These are phyloP conservation scores for Discostella stelligeroides DNA, from an alignment of 108 stramenopile genomes.

Conservation along the genomic window DNA sequence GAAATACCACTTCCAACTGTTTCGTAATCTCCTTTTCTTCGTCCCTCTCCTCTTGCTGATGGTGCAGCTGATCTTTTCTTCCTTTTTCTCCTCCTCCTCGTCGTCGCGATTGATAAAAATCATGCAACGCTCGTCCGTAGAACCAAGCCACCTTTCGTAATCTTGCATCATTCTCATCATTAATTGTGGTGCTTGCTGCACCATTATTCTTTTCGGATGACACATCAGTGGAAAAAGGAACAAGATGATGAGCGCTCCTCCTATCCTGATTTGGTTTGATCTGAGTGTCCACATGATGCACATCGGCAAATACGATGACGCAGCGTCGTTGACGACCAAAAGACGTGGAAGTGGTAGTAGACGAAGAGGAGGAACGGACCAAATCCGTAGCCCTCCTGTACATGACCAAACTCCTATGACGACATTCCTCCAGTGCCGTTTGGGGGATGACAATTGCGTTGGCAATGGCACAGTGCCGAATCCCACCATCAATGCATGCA, in stretches of 20 bases:
- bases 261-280: no score
- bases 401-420: conserved; percentile 65
- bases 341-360: conserved; percentile 17
- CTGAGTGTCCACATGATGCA: conserved; percentile 77
- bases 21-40: no score
- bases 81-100: conserved; percentile 17
- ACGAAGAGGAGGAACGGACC: conserved; percentile 49
- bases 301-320: conserved; percentile 81
- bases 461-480: conserved; percentile 51
- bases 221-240: no score
- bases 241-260: no score
- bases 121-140: conserved; percentile 58
- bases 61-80: conserved; percentile 2
- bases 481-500: neutral
- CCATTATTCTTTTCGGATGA: conserved; percentile 2
- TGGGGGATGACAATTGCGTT: conserved; percentile 84
- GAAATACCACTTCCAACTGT: conserved; percentile 63
- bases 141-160: conserved; percentile 73
- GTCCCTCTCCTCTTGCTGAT: conserved; percentile 9
- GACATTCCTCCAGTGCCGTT: conserved; percentile 78
- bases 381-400: conserved; percentile 80
- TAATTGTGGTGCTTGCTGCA: conserved; percentile 38
- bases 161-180: conserved; percentile 84
- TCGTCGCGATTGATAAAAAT: conserved; percentile 5
- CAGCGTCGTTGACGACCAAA: conserved; percentile 26